A percentile compares a stretch with the other conserved stretches of the same genome.
These are phyloP conservation scores for Camellia japonica DNA, from an alignment of 148 eudicot genomes.

Conservation along the genomic window DNA sequence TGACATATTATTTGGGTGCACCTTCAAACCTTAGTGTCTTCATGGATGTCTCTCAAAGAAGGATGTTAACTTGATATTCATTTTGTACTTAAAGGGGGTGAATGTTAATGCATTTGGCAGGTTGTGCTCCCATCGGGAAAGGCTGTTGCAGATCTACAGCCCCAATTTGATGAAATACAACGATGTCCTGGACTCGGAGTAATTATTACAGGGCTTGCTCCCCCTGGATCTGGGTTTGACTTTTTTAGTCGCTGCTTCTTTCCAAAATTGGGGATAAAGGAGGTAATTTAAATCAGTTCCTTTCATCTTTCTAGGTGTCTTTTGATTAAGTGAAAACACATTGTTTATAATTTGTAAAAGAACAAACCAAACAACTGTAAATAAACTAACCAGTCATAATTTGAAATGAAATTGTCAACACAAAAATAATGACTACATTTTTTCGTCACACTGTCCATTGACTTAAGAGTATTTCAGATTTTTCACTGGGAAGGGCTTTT, in stretches of 20 bases:
- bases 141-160: conserved; percentile 49
- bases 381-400: no score
- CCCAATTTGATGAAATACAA: conserved; percentile 45
- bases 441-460: no score
- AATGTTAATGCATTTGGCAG: conserved; percentile 27
- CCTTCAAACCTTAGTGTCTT: no score
- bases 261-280: conserved; percentile 63
- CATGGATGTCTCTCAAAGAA: neutral
- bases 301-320: neutral
- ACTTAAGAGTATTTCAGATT: no score
- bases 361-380: no score
- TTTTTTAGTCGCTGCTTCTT: conserved; percentile 69
- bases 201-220: conserved; percentile 57
- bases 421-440: no score
- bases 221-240: conserved; percentile 65
- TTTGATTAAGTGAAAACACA: neutral
- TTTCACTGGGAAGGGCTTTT: no score
- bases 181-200: conserved; percentile 59
- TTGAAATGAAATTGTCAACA: no score
- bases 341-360: no score
- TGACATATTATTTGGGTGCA: no score
- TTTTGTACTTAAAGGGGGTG: neutral
- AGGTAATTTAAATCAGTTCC: conserved; percentile 38
- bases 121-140: conserved; percentile 63
- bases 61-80: neutral